Evolutionary conservation across 805 yeast species (phyloP).

Genomic region (Saccharomycopsis fermentans): DNA sequence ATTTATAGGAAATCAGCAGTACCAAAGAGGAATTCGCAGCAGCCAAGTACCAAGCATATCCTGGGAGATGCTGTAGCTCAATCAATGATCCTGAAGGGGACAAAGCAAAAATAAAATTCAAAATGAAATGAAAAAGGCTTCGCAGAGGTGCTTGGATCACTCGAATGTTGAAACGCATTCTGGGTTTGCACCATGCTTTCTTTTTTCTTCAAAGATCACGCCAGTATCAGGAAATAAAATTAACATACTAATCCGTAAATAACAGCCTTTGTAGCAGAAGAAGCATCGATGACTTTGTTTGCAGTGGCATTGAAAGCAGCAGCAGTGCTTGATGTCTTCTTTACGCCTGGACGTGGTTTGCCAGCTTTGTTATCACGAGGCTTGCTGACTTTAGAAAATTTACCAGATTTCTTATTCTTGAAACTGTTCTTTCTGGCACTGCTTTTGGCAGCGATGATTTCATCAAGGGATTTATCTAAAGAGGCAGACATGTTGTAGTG

Average conservation of each 20-base stretch:
- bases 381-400: constrained; percentile 29
- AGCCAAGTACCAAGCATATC: not conserved
- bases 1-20: not conserved
- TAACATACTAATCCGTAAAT: constrained; percentile 57
- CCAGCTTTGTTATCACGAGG: constrained; percentile 20
- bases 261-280: constrained; percentile 69
- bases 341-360: constrained; percentile 24
- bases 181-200: not conserved
- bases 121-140: not conserved
- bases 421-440: constrained; percentile 24
- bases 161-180: not conserved
- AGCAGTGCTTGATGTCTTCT: constrained; percentile 23
- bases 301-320: constrained; percentile 25
- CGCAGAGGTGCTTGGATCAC: too few species aligned
- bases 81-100: not conserved
- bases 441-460: constrained; percentile 64
- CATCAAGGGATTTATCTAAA: constrained; percentile 91
- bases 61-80: not conserved
- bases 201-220: not conserved
- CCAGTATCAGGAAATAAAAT: not conserved
- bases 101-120: not conserved
- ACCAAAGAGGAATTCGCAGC: not conserved
- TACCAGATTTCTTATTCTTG: constrained; percentile 20
- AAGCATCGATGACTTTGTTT: constrained; percentile 34
- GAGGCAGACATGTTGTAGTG: constrained; percentile 52